phyloP scores from a whole-genome alignment of 805 yeast species.

The Teunomyces pallodes region DNA sequence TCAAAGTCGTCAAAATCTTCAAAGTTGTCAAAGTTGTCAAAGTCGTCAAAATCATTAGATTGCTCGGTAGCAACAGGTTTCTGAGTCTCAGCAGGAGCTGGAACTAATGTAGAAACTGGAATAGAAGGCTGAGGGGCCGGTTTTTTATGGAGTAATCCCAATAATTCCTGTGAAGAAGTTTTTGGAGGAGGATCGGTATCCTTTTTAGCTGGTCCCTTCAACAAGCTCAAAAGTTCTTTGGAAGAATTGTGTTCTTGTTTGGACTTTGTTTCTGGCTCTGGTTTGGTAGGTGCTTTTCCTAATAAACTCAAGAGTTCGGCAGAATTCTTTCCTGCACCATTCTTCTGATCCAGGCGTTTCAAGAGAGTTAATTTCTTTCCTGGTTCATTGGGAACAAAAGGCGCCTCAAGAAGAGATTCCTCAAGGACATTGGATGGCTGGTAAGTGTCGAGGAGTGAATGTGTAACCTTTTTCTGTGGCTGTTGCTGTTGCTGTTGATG shows the following conservation, averaged over 20 bases:
- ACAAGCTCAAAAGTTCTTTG: conserved; percentile 4
- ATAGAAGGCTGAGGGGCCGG: background rate
- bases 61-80: conserved; percentile 12
- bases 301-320: conserved; percentile 14
- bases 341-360: conserved; percentile 17
- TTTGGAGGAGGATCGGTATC: background rate
- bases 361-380: conserved; percentile 30
- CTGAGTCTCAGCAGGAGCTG: background rate
- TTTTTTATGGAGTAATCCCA: conserved; percentile 11
- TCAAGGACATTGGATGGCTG: conserved; percentile 28
- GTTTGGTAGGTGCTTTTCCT: conserved; percentile 3
- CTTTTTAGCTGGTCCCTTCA: conserved; percentile 4
- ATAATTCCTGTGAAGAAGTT: conserved; percentile 11
- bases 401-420: conserved; percentile 16
- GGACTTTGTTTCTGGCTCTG: conserved; percentile 1
- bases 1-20: conserved; percentile 33
- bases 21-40: conserved; percentile 33
- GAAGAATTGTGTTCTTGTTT: conserved; percentile 3
- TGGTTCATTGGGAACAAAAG: conserved; percentile 6
- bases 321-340: conserved; percentile 2
- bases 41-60: conserved; percentile 17
- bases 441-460: conserved; percentile 1
- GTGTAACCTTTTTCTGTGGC: background rate
- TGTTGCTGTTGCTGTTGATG: background rate
- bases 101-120: background rate